These are phyloP conservation scores for Cryptosporidium parvum DNA, from an alignment of 169 alveolate genomes.

Conservation along the genomic window DNA sequence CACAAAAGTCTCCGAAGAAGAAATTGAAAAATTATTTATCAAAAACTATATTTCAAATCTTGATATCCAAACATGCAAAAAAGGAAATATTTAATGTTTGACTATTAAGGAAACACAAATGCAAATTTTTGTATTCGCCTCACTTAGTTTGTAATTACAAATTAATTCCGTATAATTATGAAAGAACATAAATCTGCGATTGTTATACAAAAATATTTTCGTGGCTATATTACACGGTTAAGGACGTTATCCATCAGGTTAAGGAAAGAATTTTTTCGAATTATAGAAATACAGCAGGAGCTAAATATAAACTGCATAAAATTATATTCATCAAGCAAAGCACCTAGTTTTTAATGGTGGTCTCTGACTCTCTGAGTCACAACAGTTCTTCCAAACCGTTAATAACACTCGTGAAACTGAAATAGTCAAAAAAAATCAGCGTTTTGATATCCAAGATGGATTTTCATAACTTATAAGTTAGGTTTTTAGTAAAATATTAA, in stretches of 20 bases:
- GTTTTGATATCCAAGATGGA: no score
- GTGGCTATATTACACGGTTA: slow-evolving; percentile 55
- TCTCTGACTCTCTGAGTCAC: background rate
- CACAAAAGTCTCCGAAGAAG: background rate
- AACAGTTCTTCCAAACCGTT: background rate
- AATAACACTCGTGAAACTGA: background rate
- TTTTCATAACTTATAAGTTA: no score
- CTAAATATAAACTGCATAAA: background rate
- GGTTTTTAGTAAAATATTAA: no score
- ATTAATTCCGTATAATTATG: background rate
- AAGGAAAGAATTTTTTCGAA: slow-evolving; percentile 26
- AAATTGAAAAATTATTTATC: slow-evolving; percentile 2
- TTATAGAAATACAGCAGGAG: slow-evolving; percentile 39
- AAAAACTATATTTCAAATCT: background rate
- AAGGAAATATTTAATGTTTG: background rate
- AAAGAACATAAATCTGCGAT: background rate
- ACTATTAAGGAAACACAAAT: background rate
- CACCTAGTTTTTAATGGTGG: background rate
- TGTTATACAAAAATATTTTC: slow-evolving; percentile 30
- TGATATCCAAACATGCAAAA: background rate
- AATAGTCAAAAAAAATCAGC: background rate
- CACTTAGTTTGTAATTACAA: background rate
- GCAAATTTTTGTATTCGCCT: background rate
- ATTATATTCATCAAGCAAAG: background rate
- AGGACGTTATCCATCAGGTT: slow-evolving; percentile 5